Evolutionary conservation across 208 protist genomes (phyloP), one percentile per base, ranked within the genome.

Genomic region (Balamuthia mandrillaris): DNA sequence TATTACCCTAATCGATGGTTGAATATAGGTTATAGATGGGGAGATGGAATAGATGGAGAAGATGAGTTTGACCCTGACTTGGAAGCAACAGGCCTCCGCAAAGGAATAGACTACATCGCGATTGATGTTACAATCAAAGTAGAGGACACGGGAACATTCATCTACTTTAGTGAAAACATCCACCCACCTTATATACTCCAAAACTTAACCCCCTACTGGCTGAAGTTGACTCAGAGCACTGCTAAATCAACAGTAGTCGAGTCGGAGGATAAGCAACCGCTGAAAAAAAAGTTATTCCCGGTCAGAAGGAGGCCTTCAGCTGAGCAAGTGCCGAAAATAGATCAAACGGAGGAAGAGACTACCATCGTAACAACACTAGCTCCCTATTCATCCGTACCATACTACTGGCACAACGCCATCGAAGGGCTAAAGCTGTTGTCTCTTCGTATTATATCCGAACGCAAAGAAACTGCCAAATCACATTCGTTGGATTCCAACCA

Each of bases 151-250:
- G 47, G 47, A 16, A 60, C 52, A 2, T 65, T 49, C 49, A 52
- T 82, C 27, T 65, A 65, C 56, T 82, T 82, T 65, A 82, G 75
- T 31, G 75, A 82, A 37, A 82, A 82, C 27, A 21, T 82, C 24
- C 52, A 65, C 12, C 51, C 75, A 18, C 75, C 75, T 35, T 82
- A 82, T 41, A 7, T 82, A 6, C 31, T 82, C 12, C 21, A 29
- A 45, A 82, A 82, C 75, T 47, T 21, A 21, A 82, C 27, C 21
- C 12, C 45, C 35, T 65, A 65, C 41, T 65, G 51, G 75, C 35
- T 82, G n/a, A 29, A 82, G 41, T 10, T 82, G 9, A 27, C 39
- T 10, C 75, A 82, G 37, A 35, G n/a, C n/a, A n/a, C n/a, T n/a
- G n/a, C n/a, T n/a, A n/a, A n/a, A n/a, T n/a, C n/a, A n/a, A n/a